phyloP scores from a whole-genome alignment of 2,329 filamentous ascomycete genomes.

The Malbranchea cinnamomea region DNA sequence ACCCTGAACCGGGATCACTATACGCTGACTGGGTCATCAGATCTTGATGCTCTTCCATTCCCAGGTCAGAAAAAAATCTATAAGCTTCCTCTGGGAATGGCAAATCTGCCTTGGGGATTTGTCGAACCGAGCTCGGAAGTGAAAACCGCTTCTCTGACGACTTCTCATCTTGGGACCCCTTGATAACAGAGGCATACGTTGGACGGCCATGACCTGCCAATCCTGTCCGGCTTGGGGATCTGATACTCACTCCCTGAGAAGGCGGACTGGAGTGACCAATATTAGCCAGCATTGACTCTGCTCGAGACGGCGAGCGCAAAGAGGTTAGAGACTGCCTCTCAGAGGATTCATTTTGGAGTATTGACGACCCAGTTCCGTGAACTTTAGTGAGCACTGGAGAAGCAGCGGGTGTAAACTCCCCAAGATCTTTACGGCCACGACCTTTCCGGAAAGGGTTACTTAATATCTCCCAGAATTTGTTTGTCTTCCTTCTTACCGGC shows the following conservation, averaged over 20 bases:
- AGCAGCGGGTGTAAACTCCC: conserved; percentile 14
- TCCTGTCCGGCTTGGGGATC: conserved; percentile 5
- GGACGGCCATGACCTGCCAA: no score
- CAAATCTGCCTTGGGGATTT: no score
- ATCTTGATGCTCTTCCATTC: no score
- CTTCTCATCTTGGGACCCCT: no score
- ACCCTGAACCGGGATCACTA: conserved; percentile 17
- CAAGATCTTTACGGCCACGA: conserved; percentile 11
- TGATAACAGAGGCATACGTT: conserved; percentile 22
- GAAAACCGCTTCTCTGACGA: no score
- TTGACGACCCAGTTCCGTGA: conserved; percentile 19
- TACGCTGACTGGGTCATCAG: conserved; percentile 18
- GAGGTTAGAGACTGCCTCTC: conserved; percentile 11
- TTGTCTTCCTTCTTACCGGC: conserved; percentile 8
- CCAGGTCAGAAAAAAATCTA: no score
- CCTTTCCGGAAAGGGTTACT: conserved; percentile 4
- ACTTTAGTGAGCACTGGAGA: conserved; percentile 14
- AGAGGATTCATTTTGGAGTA: conserved; percentile 11
- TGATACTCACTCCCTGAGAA: conserved; percentile 10
- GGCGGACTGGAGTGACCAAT: conserved; percentile 24
- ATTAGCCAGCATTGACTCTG: conserved; percentile 23
- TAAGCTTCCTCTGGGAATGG: no score
- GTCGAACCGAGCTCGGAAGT: no score
- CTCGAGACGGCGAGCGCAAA: no score
- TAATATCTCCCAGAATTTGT: conserved; percentile 8